These are phyloP conservation scores for Alternaria incomplexa DNA, from an alignment of 2,329 filamentous ascomycete genomes.

Conservation along the genomic window DNA sequence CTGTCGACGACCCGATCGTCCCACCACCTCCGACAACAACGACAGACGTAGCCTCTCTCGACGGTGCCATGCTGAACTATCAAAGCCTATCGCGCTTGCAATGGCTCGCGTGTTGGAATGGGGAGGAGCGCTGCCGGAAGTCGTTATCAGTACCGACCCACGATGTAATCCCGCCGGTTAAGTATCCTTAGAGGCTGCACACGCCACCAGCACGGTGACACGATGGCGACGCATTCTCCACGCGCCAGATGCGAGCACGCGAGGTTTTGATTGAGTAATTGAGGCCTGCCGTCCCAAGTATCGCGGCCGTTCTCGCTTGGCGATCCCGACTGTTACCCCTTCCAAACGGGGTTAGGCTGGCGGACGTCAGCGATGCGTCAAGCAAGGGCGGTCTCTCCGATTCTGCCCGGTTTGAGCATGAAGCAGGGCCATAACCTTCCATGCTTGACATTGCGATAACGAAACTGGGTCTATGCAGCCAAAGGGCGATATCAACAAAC, in stretches of 20 bases:
- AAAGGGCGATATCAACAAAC: neutral
- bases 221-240: conserved; percentile 7
- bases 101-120: neutral
- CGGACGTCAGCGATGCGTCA: conserved; percentile 7
- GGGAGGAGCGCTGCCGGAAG: neutral
- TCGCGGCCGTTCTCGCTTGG: conserved; percentile 13
- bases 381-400: neutral
- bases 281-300: neutral
- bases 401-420: neutral
- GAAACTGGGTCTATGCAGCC: neutral
- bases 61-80: conserved; percentile 19
- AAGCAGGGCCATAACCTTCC: neutral
- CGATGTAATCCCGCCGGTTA: conserved; percentile 13
- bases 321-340: conserved; percentile 9
- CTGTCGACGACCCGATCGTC: conserved; percentile 61
- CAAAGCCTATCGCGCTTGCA: neutral
- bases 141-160: conserved; percentile 10
- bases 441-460: neutral
- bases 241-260: conserved; percentile 2
- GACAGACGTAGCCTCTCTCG: conserved; percentile 28
- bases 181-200: conserved; percentile 17
- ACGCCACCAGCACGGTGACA: conserved; percentile 21
- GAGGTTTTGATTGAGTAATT: conserved; percentile 14
- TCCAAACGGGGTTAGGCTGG: conserved; percentile 1
- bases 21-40: conserved; percentile 59